Evolutionary conservation across 116 monocot genomes (phyloP).

Genomic region (Zostera marina): DNA sequence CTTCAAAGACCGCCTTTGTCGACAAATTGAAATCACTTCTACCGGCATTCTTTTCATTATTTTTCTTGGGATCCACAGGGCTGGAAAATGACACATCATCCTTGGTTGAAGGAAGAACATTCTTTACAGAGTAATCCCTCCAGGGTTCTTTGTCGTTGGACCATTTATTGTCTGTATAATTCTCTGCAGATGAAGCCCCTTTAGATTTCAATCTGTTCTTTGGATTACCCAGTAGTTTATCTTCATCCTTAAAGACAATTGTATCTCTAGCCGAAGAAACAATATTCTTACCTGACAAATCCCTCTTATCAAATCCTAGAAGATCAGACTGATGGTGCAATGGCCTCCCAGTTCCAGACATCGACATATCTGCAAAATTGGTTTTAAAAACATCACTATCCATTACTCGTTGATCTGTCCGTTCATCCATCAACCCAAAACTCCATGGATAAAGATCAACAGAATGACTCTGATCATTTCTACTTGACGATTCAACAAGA

Average conservation of each 20-base stretch:
- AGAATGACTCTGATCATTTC: not conserved
- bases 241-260: constrained; percentile 12
- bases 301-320: constrained; percentile 8
- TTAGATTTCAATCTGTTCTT: constrained; percentile 8
- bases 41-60: constrained; percentile 26
- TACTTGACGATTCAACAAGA: not conserved
- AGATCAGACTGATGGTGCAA: not conserved
- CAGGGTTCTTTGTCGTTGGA: constrained; percentile 23
- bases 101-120: constrained; percentile 43
- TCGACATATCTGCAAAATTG: constrained; percentile 44
- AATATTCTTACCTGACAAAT: constrained; percentile 9
- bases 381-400: constrained; percentile 13
- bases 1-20: constrained; percentile 25
- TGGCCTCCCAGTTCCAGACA: constrained; percentile 28
- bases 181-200: constrained; percentile 9
- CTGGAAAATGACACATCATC: constrained; percentile 10
- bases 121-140: constrained; percentile 60
- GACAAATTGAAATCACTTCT: constrained; percentile 12
- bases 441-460: constrained; percentile 61
- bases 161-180: constrained; percentile 37
- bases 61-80: constrained; percentile 23
- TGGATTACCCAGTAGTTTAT: constrained; percentile 8
- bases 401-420: not conserved
- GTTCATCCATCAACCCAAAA: constrained; percentile 1
- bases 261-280: constrained; percentile 6